Percentiles rank a stretch among this genome's conserved stretches.
phyloP scores from a whole-genome alignment of 225 moss, liverwort and hornwort genomes.

The Climacium dendroides region DNA sequence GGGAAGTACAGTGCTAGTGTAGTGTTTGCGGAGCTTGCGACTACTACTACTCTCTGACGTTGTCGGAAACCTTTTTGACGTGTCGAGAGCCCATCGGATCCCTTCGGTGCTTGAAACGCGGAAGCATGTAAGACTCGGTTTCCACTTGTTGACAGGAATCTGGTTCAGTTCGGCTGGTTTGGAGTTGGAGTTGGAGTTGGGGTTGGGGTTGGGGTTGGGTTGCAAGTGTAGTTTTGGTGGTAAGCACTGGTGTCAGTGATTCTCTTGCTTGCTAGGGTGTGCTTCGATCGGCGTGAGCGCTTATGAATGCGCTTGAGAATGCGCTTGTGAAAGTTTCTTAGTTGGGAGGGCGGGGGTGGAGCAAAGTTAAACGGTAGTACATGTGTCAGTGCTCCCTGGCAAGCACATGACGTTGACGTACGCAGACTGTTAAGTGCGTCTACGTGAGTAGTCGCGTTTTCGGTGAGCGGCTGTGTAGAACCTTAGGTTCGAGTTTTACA shows the following conservation, averaged over 20 bases:
- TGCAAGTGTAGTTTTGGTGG: background rate
- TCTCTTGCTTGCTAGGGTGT: background rate
- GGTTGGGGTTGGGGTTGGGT: background rate
- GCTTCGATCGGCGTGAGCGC: background rate
- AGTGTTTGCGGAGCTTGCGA: background rate
- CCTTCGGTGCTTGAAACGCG: background rate
- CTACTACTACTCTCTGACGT: background rate
- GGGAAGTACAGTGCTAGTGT: background rate
- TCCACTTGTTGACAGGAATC: background rate
- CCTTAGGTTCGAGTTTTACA: background rate
- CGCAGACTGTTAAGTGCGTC: background rate
- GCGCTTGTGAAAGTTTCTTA: background rate
- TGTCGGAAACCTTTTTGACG: slow-evolving; percentile 13
- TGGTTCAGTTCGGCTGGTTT: background rate
- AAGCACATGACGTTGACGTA: background rate
- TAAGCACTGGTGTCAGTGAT: background rate
- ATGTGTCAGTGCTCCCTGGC: background rate
- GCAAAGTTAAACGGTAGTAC: background rate
- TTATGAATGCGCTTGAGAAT: background rate
- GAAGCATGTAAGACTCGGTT: slow-evolving; percentile 6
- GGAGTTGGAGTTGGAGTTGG: too few relatives aligned
- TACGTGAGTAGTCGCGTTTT: background rate
- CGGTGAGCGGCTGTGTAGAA: background rate
- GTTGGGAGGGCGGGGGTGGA: background rate
- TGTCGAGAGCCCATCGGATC: slow-evolving; percentile 1